These are phyloP conservation scores for Pseudogymnoascus sp. DNA, from an alignment of 2,329 filamentous ascomycete species.

Conservation along the genomic window DNA sequence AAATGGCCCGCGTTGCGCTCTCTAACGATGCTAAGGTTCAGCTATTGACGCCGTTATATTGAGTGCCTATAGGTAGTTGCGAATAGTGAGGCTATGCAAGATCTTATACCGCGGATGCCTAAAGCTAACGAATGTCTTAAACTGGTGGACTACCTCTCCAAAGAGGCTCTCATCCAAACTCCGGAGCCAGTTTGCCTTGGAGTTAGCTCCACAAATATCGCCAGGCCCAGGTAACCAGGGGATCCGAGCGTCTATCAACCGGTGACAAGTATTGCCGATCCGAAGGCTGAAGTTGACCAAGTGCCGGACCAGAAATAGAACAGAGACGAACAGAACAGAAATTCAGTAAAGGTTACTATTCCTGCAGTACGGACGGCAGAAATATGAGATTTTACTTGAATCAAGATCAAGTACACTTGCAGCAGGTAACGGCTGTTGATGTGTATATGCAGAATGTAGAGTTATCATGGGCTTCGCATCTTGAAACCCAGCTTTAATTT, in stretches of 20 bases:
- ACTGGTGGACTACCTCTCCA: neutral
- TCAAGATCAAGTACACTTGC: neutral
- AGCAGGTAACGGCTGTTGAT: neutral
- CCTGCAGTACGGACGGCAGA: neutral
- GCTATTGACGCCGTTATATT: neutral
- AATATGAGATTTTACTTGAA: neutral
- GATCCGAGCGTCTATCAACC: neutral
- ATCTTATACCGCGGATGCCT: slow-evolving; percentile 1
- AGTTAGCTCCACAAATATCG: neutral
- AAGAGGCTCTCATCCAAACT: slow-evolving; percentile 3
- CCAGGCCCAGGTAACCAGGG: slow-evolving; percentile 4
- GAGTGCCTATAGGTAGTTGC: slow-evolving; percentile 2
- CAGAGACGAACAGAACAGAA: neutral
- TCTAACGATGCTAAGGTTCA: slow-evolving; percentile 2
- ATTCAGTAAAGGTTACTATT: neutral
- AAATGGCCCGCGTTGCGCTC: neutral
- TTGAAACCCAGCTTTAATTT: neutral
- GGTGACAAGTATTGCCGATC: neutral
- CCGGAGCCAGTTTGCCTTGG: neutral
- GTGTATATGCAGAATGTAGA: neutral
- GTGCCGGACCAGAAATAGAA: neutral
- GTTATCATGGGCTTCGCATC: neutral
- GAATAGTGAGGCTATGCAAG: neutral
- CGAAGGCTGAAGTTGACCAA: neutral
- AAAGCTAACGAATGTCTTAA: slow-evolving; percentile 3